A percentile compares a stretch with the other conserved stretches of the same genome.
Evolutionary conservation across 371 early-diverging fungal genomes (phyloP).

Genomic region (Mucor circinelloides): DNA sequence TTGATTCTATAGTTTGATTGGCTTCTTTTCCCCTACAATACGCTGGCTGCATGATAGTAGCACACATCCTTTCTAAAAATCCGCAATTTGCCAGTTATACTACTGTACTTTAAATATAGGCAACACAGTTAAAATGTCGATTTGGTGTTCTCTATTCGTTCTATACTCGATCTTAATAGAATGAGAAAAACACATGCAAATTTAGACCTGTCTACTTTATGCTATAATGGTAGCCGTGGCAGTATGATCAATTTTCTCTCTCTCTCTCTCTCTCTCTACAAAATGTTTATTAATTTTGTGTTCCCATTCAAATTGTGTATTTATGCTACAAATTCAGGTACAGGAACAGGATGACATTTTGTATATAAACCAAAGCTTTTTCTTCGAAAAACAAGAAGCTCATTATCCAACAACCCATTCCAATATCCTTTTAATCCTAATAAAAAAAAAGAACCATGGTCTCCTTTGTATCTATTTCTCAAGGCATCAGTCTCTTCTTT

Average conservation of each 20-base stretch:
- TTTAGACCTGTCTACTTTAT: background rate
- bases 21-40: background rate
- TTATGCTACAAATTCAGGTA: background rate
- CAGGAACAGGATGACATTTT: background rate
- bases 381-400: background rate
- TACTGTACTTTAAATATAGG: background rate
- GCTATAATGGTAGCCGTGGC: background rate
- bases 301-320: background rate
- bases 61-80: background rate
- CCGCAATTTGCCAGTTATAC: background rate
- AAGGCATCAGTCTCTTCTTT: constrained; percentile 1
- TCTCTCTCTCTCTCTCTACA: no score
- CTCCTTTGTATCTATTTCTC: constrained; percentile 16
- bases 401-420: background rate
- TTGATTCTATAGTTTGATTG: background rate
- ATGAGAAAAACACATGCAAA: background rate
- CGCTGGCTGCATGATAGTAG: background rate
- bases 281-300: background rate
- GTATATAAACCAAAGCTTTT: background rate
- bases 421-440: background rate
- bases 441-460: no score
- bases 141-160: background rate
- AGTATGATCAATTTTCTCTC: background rate
- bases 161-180: background rate
- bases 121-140: background rate